A percentile compares a stretch with the other conserved stretches of the same genome.
Conservation (phyloP, 352 stramenopile genomes). For the Phytophthora nicotianae region DNA sequence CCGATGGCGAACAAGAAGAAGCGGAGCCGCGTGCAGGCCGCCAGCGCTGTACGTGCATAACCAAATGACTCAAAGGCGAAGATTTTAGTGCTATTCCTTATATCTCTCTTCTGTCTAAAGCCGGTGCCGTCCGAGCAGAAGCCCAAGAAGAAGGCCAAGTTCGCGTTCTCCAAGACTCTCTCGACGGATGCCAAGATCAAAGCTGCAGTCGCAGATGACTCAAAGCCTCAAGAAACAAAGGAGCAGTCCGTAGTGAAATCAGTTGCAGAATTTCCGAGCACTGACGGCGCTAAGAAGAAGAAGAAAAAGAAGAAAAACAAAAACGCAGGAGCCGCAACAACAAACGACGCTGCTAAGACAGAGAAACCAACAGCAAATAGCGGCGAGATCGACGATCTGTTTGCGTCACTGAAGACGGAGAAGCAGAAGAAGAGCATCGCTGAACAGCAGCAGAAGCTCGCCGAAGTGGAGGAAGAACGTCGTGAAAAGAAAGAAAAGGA, state of each 20-base stretch:
- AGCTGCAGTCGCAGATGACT: conserved; percentile 3
- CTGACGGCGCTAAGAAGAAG: conserved; percentile 39
- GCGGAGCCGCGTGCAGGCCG: conserved; percentile 17
- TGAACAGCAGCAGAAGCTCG: conserved; percentile 58
- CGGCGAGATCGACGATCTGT: conserved; percentile 82
- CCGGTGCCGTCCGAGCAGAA: conserved; percentile 19
- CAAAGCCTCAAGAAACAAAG: background rate
- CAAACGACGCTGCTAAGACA: conserved; percentile 9
- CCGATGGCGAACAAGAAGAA: conserved; percentile 43
- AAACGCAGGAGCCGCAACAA: conserved; percentile 11
- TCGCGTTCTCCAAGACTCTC: conserved; percentile 26
- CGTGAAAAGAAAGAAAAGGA: conserved; percentile 65
- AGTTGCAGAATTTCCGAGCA: background rate
- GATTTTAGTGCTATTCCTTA: background rate
- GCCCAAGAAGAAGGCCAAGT: conserved; percentile 33
- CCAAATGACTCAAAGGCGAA: conserved; percentile 1
- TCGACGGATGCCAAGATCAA: conserved; percentile 19
- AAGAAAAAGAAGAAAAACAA: conserved; percentile 72
- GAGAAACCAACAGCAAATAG: conserved; percentile 25
- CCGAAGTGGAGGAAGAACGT: conserved; percentile 47
- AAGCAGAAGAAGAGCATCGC: conserved; percentile 73
- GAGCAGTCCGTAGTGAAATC: background rate
- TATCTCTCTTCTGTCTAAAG: too few species aligned
- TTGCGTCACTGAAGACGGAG: conserved; percentile 71
- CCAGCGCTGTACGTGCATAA: conserved; percentile 21